Percentiles rank a stretch among this genome's conserved stretches.
phyloP scores from a whole-genome alignment of 768 basidiomycete species.

The Ramaria sp. region DNA sequence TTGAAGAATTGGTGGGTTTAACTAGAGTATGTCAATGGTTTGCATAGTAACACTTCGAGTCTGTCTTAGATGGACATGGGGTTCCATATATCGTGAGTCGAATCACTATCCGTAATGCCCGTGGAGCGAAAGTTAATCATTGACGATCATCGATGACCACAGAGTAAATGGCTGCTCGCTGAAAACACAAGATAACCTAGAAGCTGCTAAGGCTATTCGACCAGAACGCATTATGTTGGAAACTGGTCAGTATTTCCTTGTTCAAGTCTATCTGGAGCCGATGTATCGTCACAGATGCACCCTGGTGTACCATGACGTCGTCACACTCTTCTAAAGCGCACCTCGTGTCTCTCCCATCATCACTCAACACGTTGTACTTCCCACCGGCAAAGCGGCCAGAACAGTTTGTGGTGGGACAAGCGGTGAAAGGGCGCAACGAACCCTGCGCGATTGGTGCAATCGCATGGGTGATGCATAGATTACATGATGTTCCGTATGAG shows the following conservation, averaged over 20 bases:
- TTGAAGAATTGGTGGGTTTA: slow-evolving; percentile 46
- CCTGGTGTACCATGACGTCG: slow-evolving; percentile 3
- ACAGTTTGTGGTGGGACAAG: slow-evolving; percentile 42
- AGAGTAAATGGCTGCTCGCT: slow-evolving; percentile 70
- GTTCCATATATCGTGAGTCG: slow-evolving; percentile 45
- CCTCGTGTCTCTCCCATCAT: slow-evolving; percentile 34
- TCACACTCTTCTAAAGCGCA: slow-evolving; percentile 30
- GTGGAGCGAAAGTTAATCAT: neutral
- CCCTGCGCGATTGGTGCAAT: slow-evolving; percentile 54
- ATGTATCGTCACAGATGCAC: neutral
- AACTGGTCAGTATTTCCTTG: slow-evolving; percentile 36
- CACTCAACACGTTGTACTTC: slow-evolving; percentile 38
- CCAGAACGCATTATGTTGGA: slow-evolving; percentile 57
- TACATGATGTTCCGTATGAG: slow-evolving; percentile 39
- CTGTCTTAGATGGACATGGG: slow-evolving; percentile 54
- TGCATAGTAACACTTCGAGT: neutral
- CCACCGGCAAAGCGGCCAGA: slow-evolving; percentile 44
- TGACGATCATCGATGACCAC: neutral
- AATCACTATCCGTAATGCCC: neutral
- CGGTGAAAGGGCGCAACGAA: slow-evolving; percentile 73
- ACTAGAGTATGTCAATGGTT: neutral
- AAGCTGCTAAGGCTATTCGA: slow-evolving; percentile 42
- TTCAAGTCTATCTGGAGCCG: neutral
- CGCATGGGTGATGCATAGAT: slow-evolving; percentile 54
- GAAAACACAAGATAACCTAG: slow-evolving; percentile 58